Base-by-base conservation (phyloP, 164 flowering plant species). In the Warburgia ugandensis region DNA sequence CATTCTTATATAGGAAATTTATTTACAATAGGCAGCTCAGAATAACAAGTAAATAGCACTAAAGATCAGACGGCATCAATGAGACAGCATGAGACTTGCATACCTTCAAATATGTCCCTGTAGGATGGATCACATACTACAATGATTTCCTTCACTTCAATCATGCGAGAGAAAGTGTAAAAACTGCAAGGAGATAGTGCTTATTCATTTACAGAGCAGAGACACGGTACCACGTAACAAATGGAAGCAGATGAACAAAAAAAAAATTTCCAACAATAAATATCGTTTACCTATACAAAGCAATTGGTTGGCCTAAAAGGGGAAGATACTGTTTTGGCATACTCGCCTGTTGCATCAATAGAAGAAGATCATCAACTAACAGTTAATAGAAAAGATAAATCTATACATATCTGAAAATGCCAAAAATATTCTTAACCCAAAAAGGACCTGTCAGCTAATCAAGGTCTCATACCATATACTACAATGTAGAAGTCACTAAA, bases 301-400 rank as follows among this genome's bases (percentile, higher is more conserved):
- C 98, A 63, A 91, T 85, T 5, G 95, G 95, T 58, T 87, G 95
- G 60, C 82, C 90, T 17, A 91, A 47, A 53, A 91, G 90, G 27
- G 96, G 95, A 57, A 91, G 87, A 71, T 91, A 91, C 69, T 91
- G 98, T 84, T 91, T 91, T 35, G 98, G 98, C 95, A 87, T 83
- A 78, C 65, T 83, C 23, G 92, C 98, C 95, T 91, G 59, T 55
- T 26, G 43, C 60, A 73, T n/a, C 51, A 43, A 60, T 31, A 63
- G 35, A 58, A 27, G 68, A 13, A 72, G 43, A 29, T 56, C 56
- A 58, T 58, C 63, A 69, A 56, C 25, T 43, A 45, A 50, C 21
- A 62, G 57, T 37, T 43, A 20, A 43, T 33, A 6, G 5, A 38
- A 49, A 13, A 10, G 14, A 32, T n/a, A n/a, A n/a, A n/a, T n/a